These are phyloP conservation scores for Penicillium sp. DNA, from an alignment of 2,329 filamentous ascomycete species.

Conservation along the genomic window DNA sequence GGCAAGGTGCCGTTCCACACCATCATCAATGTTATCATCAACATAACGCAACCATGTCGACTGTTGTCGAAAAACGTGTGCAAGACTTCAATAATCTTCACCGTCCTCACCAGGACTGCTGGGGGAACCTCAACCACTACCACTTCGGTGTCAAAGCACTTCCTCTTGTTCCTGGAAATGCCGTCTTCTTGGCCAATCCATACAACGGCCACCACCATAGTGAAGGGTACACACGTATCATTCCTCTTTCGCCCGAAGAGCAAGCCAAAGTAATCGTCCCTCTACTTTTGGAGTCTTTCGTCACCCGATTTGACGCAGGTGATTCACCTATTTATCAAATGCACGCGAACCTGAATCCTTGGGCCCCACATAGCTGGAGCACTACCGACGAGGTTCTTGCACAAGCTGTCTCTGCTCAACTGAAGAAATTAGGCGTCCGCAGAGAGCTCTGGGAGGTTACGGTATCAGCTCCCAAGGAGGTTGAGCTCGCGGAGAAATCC, in stretches of 20 bases:
- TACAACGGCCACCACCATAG: slow-evolving; percentile 4
- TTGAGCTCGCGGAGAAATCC: slow-evolving; percentile 1
- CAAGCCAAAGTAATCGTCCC: slow-evolving; percentile 12
- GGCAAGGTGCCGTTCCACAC: too few species aligned
- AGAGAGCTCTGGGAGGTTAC: too few species aligned
- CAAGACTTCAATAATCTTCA: slow-evolving; percentile 7
- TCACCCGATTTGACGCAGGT: slow-evolving; percentile 7
- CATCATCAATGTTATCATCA: too few species aligned
- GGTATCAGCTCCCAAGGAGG: slow-evolving; percentile 1
- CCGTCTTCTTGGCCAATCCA: slow-evolving; percentile 8
- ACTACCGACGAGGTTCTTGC: slow-evolving; percentile 4
- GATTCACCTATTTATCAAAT: background rate
- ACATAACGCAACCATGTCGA: too few species aligned
- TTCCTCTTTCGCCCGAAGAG: background rate
- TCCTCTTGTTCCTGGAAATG: slow-evolving; percentile 1
- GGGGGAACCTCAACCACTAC: slow-evolving; percentile 5
- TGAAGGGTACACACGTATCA: slow-evolving; percentile 7
- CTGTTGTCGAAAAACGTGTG: too few species aligned
- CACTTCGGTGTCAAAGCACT: slow-evolving; percentile 9
- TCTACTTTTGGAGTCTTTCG: slow-evolving; percentile 10
- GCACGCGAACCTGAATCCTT: background rate
- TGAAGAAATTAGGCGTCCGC: slow-evolving; percentile 2
- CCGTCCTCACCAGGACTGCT: background rate
- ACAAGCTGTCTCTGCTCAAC: background rate
- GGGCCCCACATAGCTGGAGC: slow-evolving; percentile 10